Base-by-base conservation (phyloP, 352 stramenopile species). In the Globisporangium splendens region DNA sequence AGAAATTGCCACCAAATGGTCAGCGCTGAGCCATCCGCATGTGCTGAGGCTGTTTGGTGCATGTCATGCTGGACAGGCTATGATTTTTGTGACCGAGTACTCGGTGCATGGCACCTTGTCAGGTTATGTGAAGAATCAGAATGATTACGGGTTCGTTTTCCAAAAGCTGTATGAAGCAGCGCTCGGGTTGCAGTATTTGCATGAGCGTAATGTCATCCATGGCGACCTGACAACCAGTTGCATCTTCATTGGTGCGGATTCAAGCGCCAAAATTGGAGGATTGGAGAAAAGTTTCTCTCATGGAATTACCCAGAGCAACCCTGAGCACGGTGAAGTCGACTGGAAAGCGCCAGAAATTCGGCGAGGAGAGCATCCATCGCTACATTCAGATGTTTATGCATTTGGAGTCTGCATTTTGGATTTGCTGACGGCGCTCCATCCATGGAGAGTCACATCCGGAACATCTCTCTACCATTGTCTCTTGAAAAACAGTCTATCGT, bases 111-210 rank as follows among this genome's bases (percentile, higher is more conserved):
- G 18, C 6, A 33, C 21, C 1, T 17, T 59, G 53, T 13, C 42
- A 15, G n/a, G 10, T 3, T 54, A 49, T 18, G 22, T 61, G 33
- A 10, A 14, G 5, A 54, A 41, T 0, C 21, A 41, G 17, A 20
- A 14, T 8, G 15, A 54, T 10, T 17, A 17, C 15, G 10, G 3
- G n/a, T 12, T 17, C 14, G 8, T 24, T 18, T 54, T 53, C 17
- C 21, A 7, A 11, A 61, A 54, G 46, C 55, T 61, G 17, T 33
- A 61, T 20, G 55, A 61, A 61, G 55, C 39, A 10, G 46, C 55
- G 2, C 47, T 38, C 39, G 44, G 55, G 2, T 24, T 61, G 47
- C 20, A 51, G 21, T 61, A 46, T 31, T 20, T 61, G 7, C 55
- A 54, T 8, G 35, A 54, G 11, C 46, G 31, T 1, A 35, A 35